Base-by-base conservation (phyloP, 1,139 yeast genomes). In the Zhuliangozyma blackwelliae region DNA sequence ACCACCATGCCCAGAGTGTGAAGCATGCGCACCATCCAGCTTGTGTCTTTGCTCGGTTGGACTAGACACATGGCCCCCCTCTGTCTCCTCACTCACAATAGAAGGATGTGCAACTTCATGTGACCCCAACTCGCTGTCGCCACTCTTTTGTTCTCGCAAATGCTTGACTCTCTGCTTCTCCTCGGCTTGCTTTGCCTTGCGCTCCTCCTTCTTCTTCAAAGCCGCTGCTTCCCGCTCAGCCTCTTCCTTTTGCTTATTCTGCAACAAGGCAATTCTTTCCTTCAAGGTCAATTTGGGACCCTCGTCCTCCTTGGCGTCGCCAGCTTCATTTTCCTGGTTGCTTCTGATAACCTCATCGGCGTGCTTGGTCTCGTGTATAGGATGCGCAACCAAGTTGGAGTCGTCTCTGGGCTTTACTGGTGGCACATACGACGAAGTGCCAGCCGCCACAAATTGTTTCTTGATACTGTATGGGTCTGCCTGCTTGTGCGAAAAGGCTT, bases 191-290 rank as follows among this genome's bases (percentile, higher is more conserved):
- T 63, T 63, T 44, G 65, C 69, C 50, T 71, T 73, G 45, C 76
- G 73, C 51, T 78, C 82, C 45, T 78, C 79, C 42, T 74, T 73
- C 48, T 76, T 74, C 44, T 73, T 73, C 49, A 68, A 45, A 7
- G 82, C 75, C 2, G 84, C 86, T 22, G 75, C 86, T 40, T 78
- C 79, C 35, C 85, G 74, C 48, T 84, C 90, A 5, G 84, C 87
- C 52, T 87, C 95, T 51, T 85, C 88, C 40, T 77, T 76, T 56
- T 87, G 96, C 41, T 81, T 81, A 53, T 87, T 77, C 55, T 90
- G 96, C 38, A 92, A 68, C 52, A 87, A 55, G 9, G 87, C 87
- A 54, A 92, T 88, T 46, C 97, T 75, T 48, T 92, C 97, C 54
- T 85, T 85, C 52, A 92, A 68, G 40, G 95, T 82, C 65, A 89